Base-by-base conservation (phyloP, 2,329 filamentous ascomycete genomes). In the Neurospora sp. region DNA sequence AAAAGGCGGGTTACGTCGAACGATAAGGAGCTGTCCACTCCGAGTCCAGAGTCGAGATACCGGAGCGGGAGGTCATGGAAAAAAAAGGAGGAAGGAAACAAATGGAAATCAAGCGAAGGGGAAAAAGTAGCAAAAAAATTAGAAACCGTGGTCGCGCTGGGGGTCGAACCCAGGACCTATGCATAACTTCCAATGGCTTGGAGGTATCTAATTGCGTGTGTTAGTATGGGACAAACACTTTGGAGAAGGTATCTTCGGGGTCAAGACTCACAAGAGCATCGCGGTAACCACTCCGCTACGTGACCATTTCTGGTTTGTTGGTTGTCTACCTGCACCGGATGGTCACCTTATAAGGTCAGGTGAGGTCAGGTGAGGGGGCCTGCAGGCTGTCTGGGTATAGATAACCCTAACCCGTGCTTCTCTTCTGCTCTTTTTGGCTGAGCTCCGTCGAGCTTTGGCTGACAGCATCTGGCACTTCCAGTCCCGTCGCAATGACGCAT, bases 241-340 rank as follows among this genome's bases (percentile, higher is more conserved):
- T 57, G 19, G 23, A 17, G 23, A 33, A 57, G 19, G 46, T 52
- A 52, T 28, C 46, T 28, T 52, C 23, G 3, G 19, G 52, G 52
- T 62, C 52, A 28, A n/a, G 52, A 62, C 52, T 62, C 28, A 62
- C 52, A 62, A 62, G 52, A 62, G 52, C 52, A 62, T 66, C 66
- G 66, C 66, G 66, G 36, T 66, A 66, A 66, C 66, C 66, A 66
- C 66, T 66, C 66, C 66, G 66, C 66, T 40, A 66, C 66, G 66
- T 66, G 52, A 62, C 52, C 52, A 62, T 62, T 62, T 62, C 52
- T 66, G 66, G 36, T 40, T 66, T 39, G 4, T 66, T 39, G 66
- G 66, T 66, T 66, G 66, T 3, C 15, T 10, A 36, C 52, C 11
- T 8, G 52, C 15, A 2, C 12, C 52, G 1, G 8, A n/a, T 17